Evolutionary conservation across 495 filamentous ascomycete species (phyloP).

Genomic region (Annulohypoxylon stygium): DNA sequence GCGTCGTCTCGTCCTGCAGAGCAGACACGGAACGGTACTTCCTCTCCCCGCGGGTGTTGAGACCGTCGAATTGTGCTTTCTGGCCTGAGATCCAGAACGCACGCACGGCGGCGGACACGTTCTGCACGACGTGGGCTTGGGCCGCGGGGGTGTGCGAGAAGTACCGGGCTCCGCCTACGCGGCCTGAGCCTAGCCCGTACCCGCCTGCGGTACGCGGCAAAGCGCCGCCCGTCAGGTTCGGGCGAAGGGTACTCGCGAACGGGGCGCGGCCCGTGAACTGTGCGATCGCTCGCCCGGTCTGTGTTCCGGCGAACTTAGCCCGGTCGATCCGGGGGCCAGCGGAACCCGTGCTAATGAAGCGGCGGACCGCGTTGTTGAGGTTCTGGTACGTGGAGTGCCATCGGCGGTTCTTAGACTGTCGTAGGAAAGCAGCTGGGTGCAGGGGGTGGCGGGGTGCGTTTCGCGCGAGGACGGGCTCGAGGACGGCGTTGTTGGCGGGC

Average conservation of each 20-base stretch:
- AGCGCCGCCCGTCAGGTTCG: slow-evolving; percentile 91
- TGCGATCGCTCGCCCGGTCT: slow-evolving; percentile 73
- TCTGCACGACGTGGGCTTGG: slow-evolving; percentile 91
- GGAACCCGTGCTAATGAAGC: slow-evolving; percentile 70
- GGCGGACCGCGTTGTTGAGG: slow-evolving; percentile 67
- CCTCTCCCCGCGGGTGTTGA: slow-evolving; percentile 77
- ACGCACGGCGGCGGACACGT: slow-evolving; percentile 90
- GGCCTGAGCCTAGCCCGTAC: slow-evolving; percentile 77
- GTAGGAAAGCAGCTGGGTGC: slow-evolving; percentile 77
- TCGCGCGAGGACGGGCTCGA: slow-evolving; percentile 65
- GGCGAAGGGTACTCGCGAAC: slow-evolving; percentile 90
- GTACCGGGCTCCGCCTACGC: slow-evolving; percentile 79
- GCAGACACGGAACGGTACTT: slow-evolving; percentile 77
- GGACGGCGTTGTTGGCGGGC: slow-evolving; percentile 56
- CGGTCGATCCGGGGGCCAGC: slow-evolving; percentile 69
- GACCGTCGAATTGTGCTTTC: slow-evolving; percentile 85
- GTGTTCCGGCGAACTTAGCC: slow-evolving; percentile 74
- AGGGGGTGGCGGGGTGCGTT: slow-evolving; percentile 74
- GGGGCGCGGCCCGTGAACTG: slow-evolving; percentile 79
- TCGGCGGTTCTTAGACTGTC: slow-evolving; percentile 75
- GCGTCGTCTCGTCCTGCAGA: slow-evolving; percentile 76
- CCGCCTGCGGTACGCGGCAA: slow-evolving; percentile 88
- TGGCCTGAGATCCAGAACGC: slow-evolving; percentile 91
- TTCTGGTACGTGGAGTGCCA: slow-evolving; percentile 75
- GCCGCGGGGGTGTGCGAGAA: slow-evolving; percentile 90